Conservation (phyloP, 192 early-diverging fungal genomes). For the Umbelopsis vinacea region DNA sequence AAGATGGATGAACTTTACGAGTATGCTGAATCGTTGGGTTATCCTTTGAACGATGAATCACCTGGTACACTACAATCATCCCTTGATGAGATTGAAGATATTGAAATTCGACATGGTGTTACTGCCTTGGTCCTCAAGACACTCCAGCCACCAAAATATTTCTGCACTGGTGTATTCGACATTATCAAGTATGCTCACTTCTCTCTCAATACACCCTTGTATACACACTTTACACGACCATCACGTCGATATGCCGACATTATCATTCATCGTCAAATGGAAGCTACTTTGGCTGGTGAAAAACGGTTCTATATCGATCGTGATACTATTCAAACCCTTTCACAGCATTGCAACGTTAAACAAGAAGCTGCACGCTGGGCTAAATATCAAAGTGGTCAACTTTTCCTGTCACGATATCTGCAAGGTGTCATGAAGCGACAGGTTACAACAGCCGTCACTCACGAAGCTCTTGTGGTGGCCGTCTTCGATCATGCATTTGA, state of each 20-base stretch:
- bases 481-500: slow-evolving; percentile 72
- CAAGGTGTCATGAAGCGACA: slow-evolving; percentile 43
- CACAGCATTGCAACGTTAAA: slow-evolving; percentile 77
- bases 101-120: slow-evolving; percentile 63
- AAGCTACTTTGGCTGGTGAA: slow-evolving; percentile 58
- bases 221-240: slow-evolving; percentile 98
- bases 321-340: slow-evolving; percentile 60
- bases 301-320: slow-evolving; percentile 56
- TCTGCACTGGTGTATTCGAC: slow-evolving; percentile 87
- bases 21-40: slow-evolving; percentile 54
- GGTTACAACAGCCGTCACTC: slow-evolving; percentile 42
- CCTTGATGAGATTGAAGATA: slow-evolving; percentile 63
- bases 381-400: slow-evolving; percentile 65
- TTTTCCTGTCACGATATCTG: slow-evolving; percentile 71
- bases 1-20: slow-evolving; percentile 33
- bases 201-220: slow-evolving; percentile 86
- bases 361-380: slow-evolving; percentile 73
- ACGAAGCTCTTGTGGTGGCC: slow-evolving; percentile 67
- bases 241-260: slow-evolving; percentile 97
- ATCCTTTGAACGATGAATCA: slow-evolving; percentile 75
- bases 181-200: slow-evolving; percentile 86
- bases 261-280: slow-evolving; percentile 92
- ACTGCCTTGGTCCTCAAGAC: slow-evolving; percentile 84
- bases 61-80: slow-evolving; percentile 57
- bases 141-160: slow-evolving; percentile 97